Evolutionary conservation across 441 rosid genomes (phyloP), one percentile per base, ranked within the genome.

Genomic region (Metrosideros polymorpha): DNA sequence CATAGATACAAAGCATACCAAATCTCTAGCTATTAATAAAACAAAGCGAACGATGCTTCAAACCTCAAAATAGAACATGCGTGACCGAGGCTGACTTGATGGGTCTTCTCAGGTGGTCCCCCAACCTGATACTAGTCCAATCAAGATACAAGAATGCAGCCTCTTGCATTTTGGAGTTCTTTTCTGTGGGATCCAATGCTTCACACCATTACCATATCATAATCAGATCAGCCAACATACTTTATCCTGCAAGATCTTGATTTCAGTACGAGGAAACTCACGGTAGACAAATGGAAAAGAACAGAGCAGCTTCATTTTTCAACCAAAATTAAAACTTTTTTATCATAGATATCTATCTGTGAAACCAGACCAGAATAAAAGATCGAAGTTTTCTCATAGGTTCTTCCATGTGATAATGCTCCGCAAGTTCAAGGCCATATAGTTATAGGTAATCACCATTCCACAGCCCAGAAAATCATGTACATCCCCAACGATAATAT

Each of bases 101-200:
- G 97, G 97, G 92, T 97, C 97, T 94, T 95, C 98, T 96, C 97
- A 94, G 98, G 98, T 55, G 98, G 98, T 95, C 98, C 87, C 98
- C 99, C 98, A 85, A 87, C 98, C 98, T 94, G 98, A 96, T 95
- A 96, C 98, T 96, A 53, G 96, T 95, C 97, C 98, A 91, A 57
- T 92, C 94, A 93, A 92, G 93, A 61, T 61, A 77, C 32, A 86
- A 71, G 59, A 90, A 83, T 43, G 88, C 90, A 94, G 94, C 98
- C 97, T 94, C 97, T 88, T 9, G 94, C 99, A 97, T 97, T 94
- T 96, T 97, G 98, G 98, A 96, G 98, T 95, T 97, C 98, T 88
- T 89, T 61, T 90, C 53, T 30, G 88, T 85, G 96, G 99, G 98
- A 96, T 97, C 98, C 99, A 97, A 96, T 96, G 98, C 97, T 92